These are phyloP conservation scores for Wickerhamiella australiensis DNA, from an alignment of 805 yeast genomes.

Conservation along the genomic window DNA sequence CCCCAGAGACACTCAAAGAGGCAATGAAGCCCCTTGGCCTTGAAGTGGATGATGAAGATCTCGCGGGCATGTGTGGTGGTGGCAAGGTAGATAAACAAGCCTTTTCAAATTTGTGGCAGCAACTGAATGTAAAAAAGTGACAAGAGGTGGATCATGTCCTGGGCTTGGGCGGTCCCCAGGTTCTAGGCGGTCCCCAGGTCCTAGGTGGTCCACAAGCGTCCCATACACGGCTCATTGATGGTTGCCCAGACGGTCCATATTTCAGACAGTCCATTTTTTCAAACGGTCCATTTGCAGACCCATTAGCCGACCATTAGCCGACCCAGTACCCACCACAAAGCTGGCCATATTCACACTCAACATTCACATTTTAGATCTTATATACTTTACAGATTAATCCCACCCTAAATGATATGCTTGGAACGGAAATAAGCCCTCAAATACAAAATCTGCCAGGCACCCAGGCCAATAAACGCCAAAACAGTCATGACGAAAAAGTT, in stretches of 20 bases:
- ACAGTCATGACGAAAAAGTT: constrained; percentile 67
- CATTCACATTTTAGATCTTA: neutral
- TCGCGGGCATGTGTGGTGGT: constrained; percentile 23
- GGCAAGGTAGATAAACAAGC: constrained; percentile 13
- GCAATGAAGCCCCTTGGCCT: constrained; percentile 24
- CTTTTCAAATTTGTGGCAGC: constrained; percentile 23
- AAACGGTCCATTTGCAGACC: no score
- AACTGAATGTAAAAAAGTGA: constrained; percentile 6
- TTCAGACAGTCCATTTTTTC: no score
- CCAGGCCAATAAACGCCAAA: constrained; percentile 58
- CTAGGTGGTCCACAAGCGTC: no score
- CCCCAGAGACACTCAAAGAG: constrained; percentile 21
- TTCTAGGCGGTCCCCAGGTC: no score
- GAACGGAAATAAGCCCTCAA: constrained; percentile 75
- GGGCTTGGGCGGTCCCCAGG: no score
- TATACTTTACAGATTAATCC: no score
- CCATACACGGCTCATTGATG: no score
- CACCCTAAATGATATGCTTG: constrained; percentile 31
- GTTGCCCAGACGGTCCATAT: no score
- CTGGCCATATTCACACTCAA: no score
- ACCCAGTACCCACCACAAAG: no score
- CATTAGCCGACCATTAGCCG: no score
- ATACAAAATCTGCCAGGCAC: constrained; percentile 86
- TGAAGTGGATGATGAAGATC: constrained; percentile 23
- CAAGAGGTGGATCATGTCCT: no score